These are phyloP conservation scores for Clarireedia sp. DNA, from an alignment of 2,329 filamentous ascomycete genomes.

Conservation along the genomic window DNA sequence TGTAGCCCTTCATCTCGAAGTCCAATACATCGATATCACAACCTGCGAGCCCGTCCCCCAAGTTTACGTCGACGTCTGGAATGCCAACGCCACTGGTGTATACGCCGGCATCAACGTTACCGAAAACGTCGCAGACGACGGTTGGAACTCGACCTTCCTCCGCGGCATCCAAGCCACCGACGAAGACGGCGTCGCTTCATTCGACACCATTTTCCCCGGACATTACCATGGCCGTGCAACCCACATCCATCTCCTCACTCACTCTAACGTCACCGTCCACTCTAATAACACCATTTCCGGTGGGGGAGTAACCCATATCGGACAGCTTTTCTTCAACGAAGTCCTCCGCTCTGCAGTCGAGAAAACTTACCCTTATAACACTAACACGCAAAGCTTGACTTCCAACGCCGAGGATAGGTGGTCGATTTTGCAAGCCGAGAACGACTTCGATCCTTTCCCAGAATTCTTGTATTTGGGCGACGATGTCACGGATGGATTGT, in stretches of 20 bases:
- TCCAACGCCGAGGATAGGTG: conserved; percentile 40
- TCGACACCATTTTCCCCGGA: conserved; percentile 37
- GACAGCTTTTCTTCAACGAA: conserved; percentile 53
- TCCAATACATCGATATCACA: conserved; percentile 34
- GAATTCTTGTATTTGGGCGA: conserved; percentile 47
- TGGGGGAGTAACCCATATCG: conserved; percentile 45
- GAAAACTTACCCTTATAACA: conserved; percentile 35
- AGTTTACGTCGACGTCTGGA: conserved; percentile 33
- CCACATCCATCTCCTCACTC: conserved; percentile 38
- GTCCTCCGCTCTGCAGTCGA: conserved; percentile 41
- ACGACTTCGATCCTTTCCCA: conserved; percentile 42
- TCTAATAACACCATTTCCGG: conserved; percentile 37
- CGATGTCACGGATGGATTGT: conserved; percentile 36
- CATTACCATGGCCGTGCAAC: conserved; percentile 40
- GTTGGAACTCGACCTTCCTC: conserved; percentile 29
- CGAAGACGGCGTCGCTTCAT: conserved; percentile 33
- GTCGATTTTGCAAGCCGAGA: conserved; percentile 38
- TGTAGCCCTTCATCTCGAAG: conserved; percentile 34
- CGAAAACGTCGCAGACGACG: conserved; percentile 16
- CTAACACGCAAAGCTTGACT: conserved; percentile 36
- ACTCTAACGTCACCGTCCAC: conserved; percentile 25
- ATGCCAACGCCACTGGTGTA: conserved; percentile 33
- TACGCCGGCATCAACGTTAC: conserved; percentile 30
- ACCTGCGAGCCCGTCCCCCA: conserved; percentile 35
- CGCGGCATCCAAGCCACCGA: conserved; percentile 35